A percentile compares a stretch with the other conserved stretches of the same genome.
Conservation (phyloP, 805 yeast genomes). For the Suhomyces kilbournensis region DNA sequence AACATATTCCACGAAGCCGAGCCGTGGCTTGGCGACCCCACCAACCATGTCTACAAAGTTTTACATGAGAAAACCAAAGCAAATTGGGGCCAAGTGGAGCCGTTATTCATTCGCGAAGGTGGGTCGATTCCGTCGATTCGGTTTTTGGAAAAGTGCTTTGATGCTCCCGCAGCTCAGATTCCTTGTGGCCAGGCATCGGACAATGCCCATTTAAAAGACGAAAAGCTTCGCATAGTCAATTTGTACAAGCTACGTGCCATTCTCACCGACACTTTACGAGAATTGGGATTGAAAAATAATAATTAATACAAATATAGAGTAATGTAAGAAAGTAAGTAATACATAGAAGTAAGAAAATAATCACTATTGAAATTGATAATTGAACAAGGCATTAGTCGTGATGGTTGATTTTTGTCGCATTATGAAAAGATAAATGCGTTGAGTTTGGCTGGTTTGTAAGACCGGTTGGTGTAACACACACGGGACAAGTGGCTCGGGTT, state of each 20-base stretch:
- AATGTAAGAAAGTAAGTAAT: not conserved
- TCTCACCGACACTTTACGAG: conserved; percentile 46
- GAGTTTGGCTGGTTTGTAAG: conserved; percentile 11
- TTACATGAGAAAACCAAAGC: conserved; percentile 57
- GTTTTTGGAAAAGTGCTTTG: conserved; percentile 73
- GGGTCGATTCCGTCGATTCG: conserved; percentile 93
- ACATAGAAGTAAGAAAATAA: not conserved
- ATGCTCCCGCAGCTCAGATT: conserved; percentile 89
- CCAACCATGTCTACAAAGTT: conserved; percentile 67
- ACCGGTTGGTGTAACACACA: conserved; percentile 25
- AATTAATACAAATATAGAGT: not conserved
- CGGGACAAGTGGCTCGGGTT: conserved; percentile 11
- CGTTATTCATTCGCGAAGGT: conserved; percentile 89
- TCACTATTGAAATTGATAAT: not conserved
- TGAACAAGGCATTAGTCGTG: not conserved
- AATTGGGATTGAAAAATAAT: not conserved
- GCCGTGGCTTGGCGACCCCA: conserved; percentile 92
- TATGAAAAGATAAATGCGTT: conserved; percentile 13
- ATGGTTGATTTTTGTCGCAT: no score
- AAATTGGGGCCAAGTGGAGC: conserved; percentile 74
- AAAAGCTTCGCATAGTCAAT: conserved; percentile 75
- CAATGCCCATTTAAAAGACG: conserved; percentile 89
- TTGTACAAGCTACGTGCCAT: conserved; percentile 71
- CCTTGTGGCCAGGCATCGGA: conserved; percentile 97
- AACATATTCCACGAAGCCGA: conserved; percentile 81